Evolutionary conservation across 2,329 filamentous ascomycete genomes (phyloP).

Genomic region (Coniella vitis): DNA sequence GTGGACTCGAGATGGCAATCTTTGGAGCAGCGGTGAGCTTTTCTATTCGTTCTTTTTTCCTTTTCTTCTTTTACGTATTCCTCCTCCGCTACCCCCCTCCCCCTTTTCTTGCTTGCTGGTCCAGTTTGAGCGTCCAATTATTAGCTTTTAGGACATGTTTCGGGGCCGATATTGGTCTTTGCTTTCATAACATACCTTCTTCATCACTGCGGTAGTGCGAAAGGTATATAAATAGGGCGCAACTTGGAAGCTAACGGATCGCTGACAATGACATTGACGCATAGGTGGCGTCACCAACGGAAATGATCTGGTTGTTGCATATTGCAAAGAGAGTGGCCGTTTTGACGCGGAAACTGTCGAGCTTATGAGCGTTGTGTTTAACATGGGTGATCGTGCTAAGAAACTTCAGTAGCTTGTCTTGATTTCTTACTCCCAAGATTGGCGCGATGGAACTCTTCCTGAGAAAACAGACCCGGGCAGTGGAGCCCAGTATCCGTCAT

Average conservation of each 20-base stretch:
- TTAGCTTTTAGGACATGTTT: too few relatives aligned
- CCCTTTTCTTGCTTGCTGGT: neutral
- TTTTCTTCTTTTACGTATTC: neutral
- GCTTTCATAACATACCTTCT: too few relatives aligned
- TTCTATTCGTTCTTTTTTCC: neutral
- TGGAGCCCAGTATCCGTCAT: too few relatives aligned
- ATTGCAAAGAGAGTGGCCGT: conserved; percentile 36
- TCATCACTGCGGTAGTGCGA: neutral
- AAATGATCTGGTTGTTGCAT: conserved; percentile 48
- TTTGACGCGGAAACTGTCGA: conserved; percentile 39
- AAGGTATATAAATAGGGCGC: neutral
- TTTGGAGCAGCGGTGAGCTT: conserved; percentile 47
- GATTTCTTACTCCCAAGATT: too few relatives aligned
- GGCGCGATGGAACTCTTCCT: too few relatives aligned
- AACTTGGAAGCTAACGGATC: neutral
- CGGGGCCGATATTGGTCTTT: too few relatives aligned
- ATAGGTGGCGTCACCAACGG: conserved; percentile 49
- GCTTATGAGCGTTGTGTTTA: conserved; percentile 35
- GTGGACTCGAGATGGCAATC: conserved; percentile 46
- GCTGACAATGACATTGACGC: neutral
- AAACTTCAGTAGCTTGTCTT: conserved; percentile 26
- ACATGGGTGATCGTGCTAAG: conserved; percentile 42
- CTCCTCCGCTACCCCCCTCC: too few relatives aligned
- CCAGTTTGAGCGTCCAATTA: too few relatives aligned
- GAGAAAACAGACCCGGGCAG: too few relatives aligned